Conservation (phyloP, 1,284 basidiomycete species). For the Heterobasidion irregulare region DNA sequence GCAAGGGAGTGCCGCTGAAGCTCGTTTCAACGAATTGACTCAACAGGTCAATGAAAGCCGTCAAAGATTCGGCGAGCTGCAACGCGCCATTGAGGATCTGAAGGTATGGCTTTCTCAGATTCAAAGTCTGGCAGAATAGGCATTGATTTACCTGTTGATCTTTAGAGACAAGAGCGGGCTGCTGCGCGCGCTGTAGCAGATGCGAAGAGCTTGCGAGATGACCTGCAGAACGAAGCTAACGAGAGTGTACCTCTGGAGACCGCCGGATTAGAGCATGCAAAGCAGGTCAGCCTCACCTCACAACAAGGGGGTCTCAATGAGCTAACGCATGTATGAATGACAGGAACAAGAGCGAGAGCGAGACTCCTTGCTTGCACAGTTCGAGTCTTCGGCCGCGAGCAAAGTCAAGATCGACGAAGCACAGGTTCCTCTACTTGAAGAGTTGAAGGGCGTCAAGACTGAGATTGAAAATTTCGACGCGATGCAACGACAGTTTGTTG, state of each 20-base stretch:
- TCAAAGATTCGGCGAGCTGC: constrained; percentile 2
- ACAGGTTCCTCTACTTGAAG: constrained; percentile 29
- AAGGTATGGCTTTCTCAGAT: neutral
- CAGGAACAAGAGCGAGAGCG: constrained; percentile 44
- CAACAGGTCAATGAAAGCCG: constrained; percentile 3
- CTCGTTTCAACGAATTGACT: constrained; percentile 6
- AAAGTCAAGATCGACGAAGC: constrained; percentile 34
- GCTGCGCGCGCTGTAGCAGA: constrained; percentile 19
- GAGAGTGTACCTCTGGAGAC: constrained; percentile 72
- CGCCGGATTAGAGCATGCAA: constrained; percentile 52
- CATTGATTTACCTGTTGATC: too few species aligned
- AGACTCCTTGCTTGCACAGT: constrained; percentile 38
- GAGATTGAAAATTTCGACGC: constrained; percentile 42
- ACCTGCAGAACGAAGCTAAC: constrained; percentile 52
- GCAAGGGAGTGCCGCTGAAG: constrained; percentile 12
- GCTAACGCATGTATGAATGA: neutral
- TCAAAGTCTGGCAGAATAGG: too few species aligned
- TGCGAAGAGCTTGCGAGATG: constrained; percentile 25
- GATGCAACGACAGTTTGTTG: constrained; percentile 27
- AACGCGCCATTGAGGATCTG: constrained; percentile 1
- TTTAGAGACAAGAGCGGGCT: constrained; percentile 19
- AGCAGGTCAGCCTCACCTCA: constrained; percentile 28
- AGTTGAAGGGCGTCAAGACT: constrained; percentile 36
- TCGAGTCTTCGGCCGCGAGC: constrained; percentile 30
- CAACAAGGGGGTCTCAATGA: neutral